Evolutionary conservation across 148 eudicot genomes (phyloP), one percentile per base, ranked within the genome.

Genomic region (Camellia japonica): DNA sequence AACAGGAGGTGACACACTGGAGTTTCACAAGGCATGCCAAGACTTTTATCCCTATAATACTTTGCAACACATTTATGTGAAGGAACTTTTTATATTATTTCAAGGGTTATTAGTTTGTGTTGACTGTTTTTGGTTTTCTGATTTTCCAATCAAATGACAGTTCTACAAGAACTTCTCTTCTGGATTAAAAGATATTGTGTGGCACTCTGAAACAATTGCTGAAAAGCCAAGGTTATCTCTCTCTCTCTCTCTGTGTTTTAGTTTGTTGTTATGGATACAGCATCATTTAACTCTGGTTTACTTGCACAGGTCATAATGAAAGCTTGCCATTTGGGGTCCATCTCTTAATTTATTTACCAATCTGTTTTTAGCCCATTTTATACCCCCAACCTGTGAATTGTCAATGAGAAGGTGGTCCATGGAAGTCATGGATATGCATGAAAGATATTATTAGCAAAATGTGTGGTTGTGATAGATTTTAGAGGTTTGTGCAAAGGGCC

Each of bases 1-100:
- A 86, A 88, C 89, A 54, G 93, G 94, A 42, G 98, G 98, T 30
- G 98, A 94, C 83, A 94, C 98, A 18, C 80, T 94, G 71, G 98
- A 94, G 79, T 93, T 89, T 81, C 97, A 94, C 83, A 93, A 89
- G 86, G 95, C 67, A 86, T 73, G 84, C 78, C 52, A 67, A 30
- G 6, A 71, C 63, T 19, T 30, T 78, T 20, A 75, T 38, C 42
- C 62, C 64, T 67, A 4, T 4, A 52, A 30, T 9, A 10, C 38
- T 14, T 19, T 20, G 43, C n/a, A 15, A 15, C 44, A 18, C 12
- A 13, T 10, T 51, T 78, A 59, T 85, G 19, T 64, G n/a, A 51
- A 58, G 51, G 55, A 44, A 47, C 61, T 46, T 43, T 0, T 69
- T 7, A 15, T 41, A 9, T 1, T 60, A 73, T 55, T 9, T 68